Percentiles rank a stretch among this genome's conserved stretches.
Conservation (phyloP, 2,329 filamentous ascomycete species). For the Neofusicoccum umdonicola region DNA sequence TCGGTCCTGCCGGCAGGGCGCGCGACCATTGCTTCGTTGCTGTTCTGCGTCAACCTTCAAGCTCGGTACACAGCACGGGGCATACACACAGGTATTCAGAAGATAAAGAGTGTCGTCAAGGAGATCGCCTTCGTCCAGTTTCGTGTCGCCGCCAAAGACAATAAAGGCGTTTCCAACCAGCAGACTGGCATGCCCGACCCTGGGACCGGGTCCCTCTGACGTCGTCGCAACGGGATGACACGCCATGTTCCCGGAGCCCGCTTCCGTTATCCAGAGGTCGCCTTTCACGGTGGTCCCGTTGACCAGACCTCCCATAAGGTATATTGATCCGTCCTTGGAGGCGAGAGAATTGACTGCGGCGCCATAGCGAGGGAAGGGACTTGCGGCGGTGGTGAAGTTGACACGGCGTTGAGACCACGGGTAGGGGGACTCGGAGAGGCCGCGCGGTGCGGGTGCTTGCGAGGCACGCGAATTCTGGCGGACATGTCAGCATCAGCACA, state of each 20-base stretch:
- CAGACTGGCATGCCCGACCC: slow-evolving; percentile 90
- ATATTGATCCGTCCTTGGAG: slow-evolving; percentile 95
- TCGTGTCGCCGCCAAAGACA: slow-evolving; percentile 97
- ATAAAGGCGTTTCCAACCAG: slow-evolving; percentile 98
- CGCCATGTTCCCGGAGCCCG: slow-evolving; percentile 73
- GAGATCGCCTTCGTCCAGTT: slow-evolving; percentile 87
- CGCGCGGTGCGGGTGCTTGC: slow-evolving; percentile 34
- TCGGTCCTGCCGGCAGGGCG: slow-evolving; percentile 79
- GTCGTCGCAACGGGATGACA: slow-evolving; percentile 92
- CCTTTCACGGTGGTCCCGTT: slow-evolving; percentile 95
- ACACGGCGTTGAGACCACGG: slow-evolving; percentile 92
- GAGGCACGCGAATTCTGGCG: slow-evolving; percentile 14
- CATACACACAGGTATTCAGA: slow-evolving; percentile 85
- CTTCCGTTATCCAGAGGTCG: slow-evolving; percentile 96
- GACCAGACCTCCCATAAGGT: slow-evolving; percentile 95
- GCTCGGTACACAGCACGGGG: not conserved
- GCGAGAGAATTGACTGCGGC: slow-evolving; percentile 89
- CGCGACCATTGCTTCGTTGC: slow-evolving; percentile 98
- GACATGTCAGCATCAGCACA: slow-evolving; percentile 14
- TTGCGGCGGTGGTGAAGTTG: slow-evolving; percentile 79
- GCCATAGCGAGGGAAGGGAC: slow-evolving; percentile 94
- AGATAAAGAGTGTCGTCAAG: slow-evolving; percentile 95
- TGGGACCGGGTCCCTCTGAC: slow-evolving; percentile 87
- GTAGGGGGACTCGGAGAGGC: slow-evolving; percentile 74
- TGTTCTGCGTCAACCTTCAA: slow-evolving; percentile 43